Evolutionary conservation across 345 rosid species (phyloP), one percentile per base, ranked within the genome.

Genomic region (Camelina laxa): DNA sequence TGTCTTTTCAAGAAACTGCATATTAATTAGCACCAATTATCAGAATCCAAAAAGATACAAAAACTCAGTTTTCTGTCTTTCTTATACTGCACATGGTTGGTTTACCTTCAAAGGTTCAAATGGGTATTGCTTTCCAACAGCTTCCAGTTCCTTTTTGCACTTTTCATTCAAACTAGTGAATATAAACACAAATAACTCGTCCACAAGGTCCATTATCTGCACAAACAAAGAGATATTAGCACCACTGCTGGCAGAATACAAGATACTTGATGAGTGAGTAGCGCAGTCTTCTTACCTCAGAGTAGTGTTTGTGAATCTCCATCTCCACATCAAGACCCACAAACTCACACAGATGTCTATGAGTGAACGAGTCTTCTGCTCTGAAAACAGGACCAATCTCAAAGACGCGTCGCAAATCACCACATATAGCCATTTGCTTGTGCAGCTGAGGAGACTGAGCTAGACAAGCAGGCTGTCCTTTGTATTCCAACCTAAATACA

Each of bases 401-500:
- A 72, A 89, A 91, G 49, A 93, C 93, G n/a, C 90, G 87, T 21
- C 77, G 78, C 31, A 85, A 69, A 75, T 83, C 93, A 70, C 83
- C 91, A 70, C 88, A 86, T 5, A 90, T 88, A 0, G 89, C 71
- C 88, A 89, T 89, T 64, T 92, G 92, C 79, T 88, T 92, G 69
- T 89, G 96, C 70, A 88, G 88, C 59, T 92, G 97, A 75, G 97
- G 93, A 20, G 92, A 90, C 79, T 92, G 97, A 9, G 96, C 93
- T 65, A 89, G 73, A 78, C 93, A 89, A 4, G 96, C 97, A 21
- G 83, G 73, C 57, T 78, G 86, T 21, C 96, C 94, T 62, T 88
- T 86, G 87, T 88, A 92, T 60, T 92, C 96, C 74, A 91, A 70
- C 75, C 21, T 82, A 82, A 91, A 89, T 30, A 91, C 91, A 80